phyloP scores from a whole-genome alignment of 1,139 yeast genomes.

The Pichia cactophila region DNA sequence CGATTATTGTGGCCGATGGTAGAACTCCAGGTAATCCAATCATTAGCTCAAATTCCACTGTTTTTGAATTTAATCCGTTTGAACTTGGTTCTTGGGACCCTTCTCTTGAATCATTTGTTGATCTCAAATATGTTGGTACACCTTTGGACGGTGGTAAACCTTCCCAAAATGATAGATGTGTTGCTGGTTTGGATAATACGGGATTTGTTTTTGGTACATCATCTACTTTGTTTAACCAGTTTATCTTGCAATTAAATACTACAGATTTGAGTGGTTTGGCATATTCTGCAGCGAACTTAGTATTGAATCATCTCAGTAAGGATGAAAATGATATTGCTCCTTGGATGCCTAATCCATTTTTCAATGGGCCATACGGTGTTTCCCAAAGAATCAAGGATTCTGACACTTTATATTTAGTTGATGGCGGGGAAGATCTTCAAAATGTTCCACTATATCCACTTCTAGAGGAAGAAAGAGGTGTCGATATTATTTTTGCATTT shows the following conservation, averaged over 20 bases:
- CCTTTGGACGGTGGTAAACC: conserved; percentile 52
- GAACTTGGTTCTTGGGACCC: conserved; percentile 93
- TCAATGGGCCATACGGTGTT: conserved; percentile 39
- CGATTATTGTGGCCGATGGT: conserved; percentile 71
- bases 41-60: conserved; percentile 59
- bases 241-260: conserved; percentile 51
- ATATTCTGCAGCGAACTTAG: conserved; percentile 37
- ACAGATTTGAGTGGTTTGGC: conserved; percentile 43
- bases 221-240: conserved; percentile 69
- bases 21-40: conserved; percentile 60
- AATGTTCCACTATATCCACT: conserved; percentile 75
- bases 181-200: conserved; percentile 67
- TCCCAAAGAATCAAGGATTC: conserved; percentile 34
- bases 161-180: conserved; percentile 36
- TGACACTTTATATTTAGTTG: conserved; percentile 58
- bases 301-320: conserved; percentile 39
- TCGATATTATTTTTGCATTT: conserved; percentile 74
- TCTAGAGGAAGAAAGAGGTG: conserved; percentile 58
- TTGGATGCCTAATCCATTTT: conserved; percentile 46
- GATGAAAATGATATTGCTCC: conserved; percentile 33
- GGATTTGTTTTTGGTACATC: conserved; percentile 76
- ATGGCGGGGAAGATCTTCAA: conserved; percentile 83
- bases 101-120: conserved; percentile 57
- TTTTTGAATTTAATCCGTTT: conserved; percentile 72
- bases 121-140: conserved; percentile 68